Conservation (phyloP, 2,329 filamentous ascomycete genomes). For the Albophoma yamanashiensis region DNA sequence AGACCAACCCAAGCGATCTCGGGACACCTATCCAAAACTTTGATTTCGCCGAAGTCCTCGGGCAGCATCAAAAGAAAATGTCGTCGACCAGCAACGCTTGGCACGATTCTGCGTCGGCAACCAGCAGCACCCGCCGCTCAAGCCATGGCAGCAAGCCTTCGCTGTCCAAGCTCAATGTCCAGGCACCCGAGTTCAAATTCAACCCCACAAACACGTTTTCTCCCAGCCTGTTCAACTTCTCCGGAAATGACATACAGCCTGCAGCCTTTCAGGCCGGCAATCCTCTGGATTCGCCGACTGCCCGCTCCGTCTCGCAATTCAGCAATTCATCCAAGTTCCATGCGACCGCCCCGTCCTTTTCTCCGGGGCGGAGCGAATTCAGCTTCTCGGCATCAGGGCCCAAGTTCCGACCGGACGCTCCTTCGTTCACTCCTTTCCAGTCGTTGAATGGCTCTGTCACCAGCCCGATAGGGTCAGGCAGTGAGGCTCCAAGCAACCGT, state of each 20-base stretch:
- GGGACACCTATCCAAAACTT: constrained; percentile 50
- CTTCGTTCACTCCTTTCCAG: constrained; percentile 58
- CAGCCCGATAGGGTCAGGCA: constrained; percentile 32
- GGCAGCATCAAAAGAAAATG: constrained; percentile 41
- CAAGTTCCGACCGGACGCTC: constrained; percentile 67
- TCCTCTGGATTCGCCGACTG: constrained; percentile 5
- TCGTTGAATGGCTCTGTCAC: constrained; percentile 35
- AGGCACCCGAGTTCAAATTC: constrained; percentile 83
- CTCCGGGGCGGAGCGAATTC: constrained; percentile 54
- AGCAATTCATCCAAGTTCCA: constrained; percentile 47
- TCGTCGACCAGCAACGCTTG: constrained; percentile 54
- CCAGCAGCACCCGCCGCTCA: constrained; percentile 26
- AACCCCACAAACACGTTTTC: constrained; percentile 43
- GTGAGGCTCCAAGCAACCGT: constrained; percentile 28
- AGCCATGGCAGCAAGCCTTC: constrained; percentile 59
- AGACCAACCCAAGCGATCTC: constrained; percentile 64
- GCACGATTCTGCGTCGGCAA: constrained; percentile 37
- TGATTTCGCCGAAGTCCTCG: constrained; percentile 31
- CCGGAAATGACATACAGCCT: constrained; percentile 35
- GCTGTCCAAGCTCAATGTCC: constrained; percentile 74
- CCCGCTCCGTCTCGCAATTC: constrained; percentile 19
- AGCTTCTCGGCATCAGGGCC: constrained; percentile 57
- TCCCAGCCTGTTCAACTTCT: constrained; percentile 40
- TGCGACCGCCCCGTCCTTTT: constrained; percentile 59
- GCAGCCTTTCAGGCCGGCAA: constrained; percentile 30